Evolutionary conservation across 768 basidiomycete genomes (phyloP).

Genomic region (Boletus bicolor): DNA sequence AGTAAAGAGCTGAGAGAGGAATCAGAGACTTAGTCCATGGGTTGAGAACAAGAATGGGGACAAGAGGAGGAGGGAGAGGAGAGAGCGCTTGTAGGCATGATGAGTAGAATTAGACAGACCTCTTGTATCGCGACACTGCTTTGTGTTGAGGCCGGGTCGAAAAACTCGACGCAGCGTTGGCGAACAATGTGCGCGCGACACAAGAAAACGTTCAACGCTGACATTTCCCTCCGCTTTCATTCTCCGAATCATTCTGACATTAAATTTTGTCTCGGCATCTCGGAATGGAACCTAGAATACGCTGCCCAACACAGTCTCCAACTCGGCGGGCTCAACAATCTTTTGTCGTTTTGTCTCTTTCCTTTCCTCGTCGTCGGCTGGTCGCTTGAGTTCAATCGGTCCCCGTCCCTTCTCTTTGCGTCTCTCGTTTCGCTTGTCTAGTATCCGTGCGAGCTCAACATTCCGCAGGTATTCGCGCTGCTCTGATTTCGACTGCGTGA

Average conservation of each 20-base stretch:
- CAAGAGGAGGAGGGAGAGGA: constrained; percentile 60
- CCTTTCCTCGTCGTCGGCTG: constrained; percentile 3
- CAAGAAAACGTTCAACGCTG: constrained; percentile 27
- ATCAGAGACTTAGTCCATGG: constrained; percentile 44
- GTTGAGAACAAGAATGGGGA: constrained; percentile 44
- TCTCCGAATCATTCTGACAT: constrained; percentile 27
- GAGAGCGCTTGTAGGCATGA: constrained; percentile 75
- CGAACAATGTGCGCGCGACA: constrained; percentile 62
- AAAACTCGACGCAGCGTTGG: constrained; percentile 37
- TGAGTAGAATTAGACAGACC: constrained; percentile 78
- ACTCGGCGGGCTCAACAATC: constrained; percentile 10
- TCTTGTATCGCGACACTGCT: constrained; percentile 60
- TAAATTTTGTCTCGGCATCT: constrained; percentile 9
- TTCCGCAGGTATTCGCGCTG: constrained; percentile 92
- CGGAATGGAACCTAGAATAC: constrained; percentile 43
- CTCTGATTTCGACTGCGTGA: constrained; percentile 83
- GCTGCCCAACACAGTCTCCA: constrained; percentile 47
- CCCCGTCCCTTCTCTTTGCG: constrained; percentile 58
- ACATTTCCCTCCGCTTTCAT: constrained; percentile 16
- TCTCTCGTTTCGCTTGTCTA: constrained; percentile 76
- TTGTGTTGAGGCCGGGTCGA: constrained; percentile 33
- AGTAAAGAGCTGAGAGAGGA: constrained; percentile 43
- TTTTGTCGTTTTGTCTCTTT: constrained; percentile 17
- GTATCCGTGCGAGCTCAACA: constrained; percentile 85
- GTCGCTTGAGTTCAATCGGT: constrained; percentile 31